Conservation (phyloP, 495 filamentous ascomycete genomes). For the Arthonia radiata region DNA sequence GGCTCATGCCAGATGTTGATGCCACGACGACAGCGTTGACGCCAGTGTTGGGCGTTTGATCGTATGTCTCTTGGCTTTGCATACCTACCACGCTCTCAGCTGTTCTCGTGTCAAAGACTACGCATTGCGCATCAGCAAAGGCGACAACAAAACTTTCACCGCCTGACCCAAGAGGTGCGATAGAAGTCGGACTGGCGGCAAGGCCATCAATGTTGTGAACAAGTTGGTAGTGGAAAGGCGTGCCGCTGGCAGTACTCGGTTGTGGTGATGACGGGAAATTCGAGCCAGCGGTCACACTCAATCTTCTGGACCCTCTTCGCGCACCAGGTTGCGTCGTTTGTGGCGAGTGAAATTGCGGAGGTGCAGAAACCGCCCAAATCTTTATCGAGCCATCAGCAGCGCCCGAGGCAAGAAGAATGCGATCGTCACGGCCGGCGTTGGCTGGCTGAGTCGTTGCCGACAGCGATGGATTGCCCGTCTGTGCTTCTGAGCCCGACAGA, state of each 20-base stretch:
- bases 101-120: slow-evolving; percentile 75
- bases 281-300: slow-evolving; percentile 75
- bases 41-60: slow-evolving; percentile 56
- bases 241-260: slow-evolving; percentile 49
- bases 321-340: slow-evolving; percentile 29
- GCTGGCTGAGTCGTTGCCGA: too few species aligned
- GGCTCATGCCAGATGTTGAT: slow-evolving; percentile 51
- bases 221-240: slow-evolving; percentile 40
- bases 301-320: slow-evolving; percentile 50
- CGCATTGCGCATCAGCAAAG: slow-evolving; percentile 67
- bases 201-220: slow-evolving; percentile 61
- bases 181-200: slow-evolving; percentile 63
- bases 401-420: slow-evolving; percentile 74
- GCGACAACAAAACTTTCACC: slow-evolving; percentile 87
- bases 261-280: slow-evolving; percentile 80
- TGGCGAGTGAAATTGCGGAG: slow-evolving; percentile 60
- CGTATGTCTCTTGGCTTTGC: slow-evolving; percentile 80
- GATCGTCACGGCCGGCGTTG: slow-evolving; percentile 52
- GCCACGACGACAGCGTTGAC: slow-evolving; percentile 89
- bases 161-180: slow-evolving; percentile 59
- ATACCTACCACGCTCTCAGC: slow-evolving; percentile 82
- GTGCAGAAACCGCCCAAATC: slow-evolving; percentile 85
- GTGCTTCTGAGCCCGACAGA: slow-evolving; percentile 43
- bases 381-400: slow-evolving; percentile 78
- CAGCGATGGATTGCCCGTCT: slow-evolving; percentile 29